Base-by-base conservation (phyloP, 768 basidiomycete genomes). In the Mrakia hoshinonis region DNA sequence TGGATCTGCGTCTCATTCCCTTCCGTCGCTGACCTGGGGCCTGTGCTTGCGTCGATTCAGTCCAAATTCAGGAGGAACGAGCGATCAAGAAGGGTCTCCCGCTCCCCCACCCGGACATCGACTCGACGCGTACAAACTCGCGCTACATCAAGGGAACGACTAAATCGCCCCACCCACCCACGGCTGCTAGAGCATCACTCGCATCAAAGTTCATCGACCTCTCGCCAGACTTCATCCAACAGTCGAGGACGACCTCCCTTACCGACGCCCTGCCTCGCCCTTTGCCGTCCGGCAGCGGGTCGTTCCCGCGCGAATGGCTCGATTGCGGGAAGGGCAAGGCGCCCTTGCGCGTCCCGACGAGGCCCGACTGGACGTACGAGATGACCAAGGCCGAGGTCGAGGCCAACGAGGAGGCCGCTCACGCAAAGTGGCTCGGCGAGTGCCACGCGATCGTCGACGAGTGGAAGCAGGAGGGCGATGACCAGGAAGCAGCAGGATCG, bases 351-450 rank as follows among this genome's bases (percentile, higher is more conserved):
- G 83, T 83, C 76, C 91, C 91, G 22, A 85, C 81, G 73, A 78
- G 94, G 70, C 93, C 94, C 3, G 92, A 88, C 78, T 96, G 93
- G 90, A 82, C 85, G 24, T 91, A 86, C 77, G 87, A 89, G 29
- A 89, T 89, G 87, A 84, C 87, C 49, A 97, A 95, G 82, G 85
- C 84, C 29, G 90, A 93, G 79, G 87, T 97, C 20, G 92, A 97
- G 76, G 83, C 82, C 67, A 96, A 95, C 77, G 94, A 97, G 80
- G 90, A 92, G 76, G 91, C 87, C 0, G 58, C 87, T 48, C 94
- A 92, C 80, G 84, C 81, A 68, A 88, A 87, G 77, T 96, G 93
- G 92, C 81, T 91, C 24, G 78, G 81, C 5, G 81, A 85, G 75
- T 89, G 49, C 38, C 67, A 73, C 43, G 38, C 9, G 0, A 43